Evolutionary conservation across 257 asterid genomes (phyloP).

Genomic region (Solanum chmielewskii): DNA sequence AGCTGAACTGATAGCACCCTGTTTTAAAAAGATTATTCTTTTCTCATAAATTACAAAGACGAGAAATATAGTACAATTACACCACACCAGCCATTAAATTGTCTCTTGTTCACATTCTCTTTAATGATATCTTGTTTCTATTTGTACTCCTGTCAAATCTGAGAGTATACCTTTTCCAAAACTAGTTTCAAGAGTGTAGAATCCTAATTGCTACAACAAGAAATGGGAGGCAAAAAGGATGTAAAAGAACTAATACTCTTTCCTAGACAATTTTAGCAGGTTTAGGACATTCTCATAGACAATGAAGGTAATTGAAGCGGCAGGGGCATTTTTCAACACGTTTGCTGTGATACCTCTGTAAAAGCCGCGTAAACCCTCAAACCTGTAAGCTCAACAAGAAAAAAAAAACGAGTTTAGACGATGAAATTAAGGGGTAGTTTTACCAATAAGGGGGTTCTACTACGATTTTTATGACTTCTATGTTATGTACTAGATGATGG

Average conservation of each 20-base stretch:
- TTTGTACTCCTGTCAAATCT: background rate
- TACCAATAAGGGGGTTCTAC: background rate
- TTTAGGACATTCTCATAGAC: slow-evolving; percentile 87
- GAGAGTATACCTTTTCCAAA: slow-evolving; percentile 11
- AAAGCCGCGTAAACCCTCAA: slow-evolving; percentile 81
- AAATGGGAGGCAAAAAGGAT: background rate
- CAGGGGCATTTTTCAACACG: slow-evolving; percentile 85
- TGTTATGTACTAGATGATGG: background rate
- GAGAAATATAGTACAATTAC: background rate
- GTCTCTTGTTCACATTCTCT: background rate
- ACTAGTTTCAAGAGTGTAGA: background rate
- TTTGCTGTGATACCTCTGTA: slow-evolving; percentile 91
- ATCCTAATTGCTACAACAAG: background rate
- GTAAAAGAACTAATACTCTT: slow-evolving; percentile 17
- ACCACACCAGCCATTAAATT: background rate
- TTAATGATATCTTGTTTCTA: background rate
- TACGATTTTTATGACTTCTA: background rate
- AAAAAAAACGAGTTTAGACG: background rate
- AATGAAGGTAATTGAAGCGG: slow-evolving; percentile 85
- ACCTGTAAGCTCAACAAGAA: slow-evolving; percentile 32
- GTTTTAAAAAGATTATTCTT: background rate
- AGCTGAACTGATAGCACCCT: background rate
- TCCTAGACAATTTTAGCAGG: slow-evolving; percentile 44
- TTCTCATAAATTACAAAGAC: background rate
- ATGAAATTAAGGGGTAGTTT: background rate